Evolutionary conservation across 2,329 filamentous ascomycete genomes (phyloP), one percentile per base, ranked within the genome.

Genomic region (Atkinsonella hypoxylon): DNA sequence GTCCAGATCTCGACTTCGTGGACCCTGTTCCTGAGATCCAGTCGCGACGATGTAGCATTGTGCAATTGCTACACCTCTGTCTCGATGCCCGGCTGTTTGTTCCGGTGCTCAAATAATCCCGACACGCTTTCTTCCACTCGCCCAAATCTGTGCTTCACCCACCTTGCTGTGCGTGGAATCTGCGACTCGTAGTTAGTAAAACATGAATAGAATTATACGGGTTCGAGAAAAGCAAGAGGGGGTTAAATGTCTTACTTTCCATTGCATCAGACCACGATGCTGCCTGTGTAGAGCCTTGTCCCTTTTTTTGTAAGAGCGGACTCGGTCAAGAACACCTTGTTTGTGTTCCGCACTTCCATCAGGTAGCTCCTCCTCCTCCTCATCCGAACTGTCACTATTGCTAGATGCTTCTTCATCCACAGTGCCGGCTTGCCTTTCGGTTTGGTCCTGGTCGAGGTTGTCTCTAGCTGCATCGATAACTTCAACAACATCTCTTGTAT

Each of bases 231-330:
- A 11, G 6, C 26, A 26, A 26, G 26, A 26, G 7, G 20, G 26
- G 8, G 26, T 26, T 7, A 26, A 38, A 47, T 30, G 4, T 49
- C 64, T 58, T 57, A 68, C 66, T 62, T 69, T 69, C 80, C 83
- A 89, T 66, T 89, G 85, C 85, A 89, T 89, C 40, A 85, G 61
- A 0, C 85, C 85, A 20, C 81, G 68, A 59, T 89, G 81, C 60
- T 78, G 76, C 46, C 82, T 70, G 63, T 87, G 82, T 55, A 85
- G 66, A 53, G 77, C 73, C 63, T 76, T 78, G 55, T 74, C 70
- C 56, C 81, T 70, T 51, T 73, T 70, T 60, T 76, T 79, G 61
- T 82, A 85, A 53, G 85, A 81, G 51, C 73, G 75, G 44, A 81
- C 53, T 60, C 77, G 70, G 42, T 75, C 74, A 10, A 69, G 51